A percentile compares a stretch with the other conserved stretches of the same genome.
These are phyloP conservation scores for Musa beccarii DNA, from an alignment of 176 grass and related monocot genomes.

Conservation along the genomic window DNA sequence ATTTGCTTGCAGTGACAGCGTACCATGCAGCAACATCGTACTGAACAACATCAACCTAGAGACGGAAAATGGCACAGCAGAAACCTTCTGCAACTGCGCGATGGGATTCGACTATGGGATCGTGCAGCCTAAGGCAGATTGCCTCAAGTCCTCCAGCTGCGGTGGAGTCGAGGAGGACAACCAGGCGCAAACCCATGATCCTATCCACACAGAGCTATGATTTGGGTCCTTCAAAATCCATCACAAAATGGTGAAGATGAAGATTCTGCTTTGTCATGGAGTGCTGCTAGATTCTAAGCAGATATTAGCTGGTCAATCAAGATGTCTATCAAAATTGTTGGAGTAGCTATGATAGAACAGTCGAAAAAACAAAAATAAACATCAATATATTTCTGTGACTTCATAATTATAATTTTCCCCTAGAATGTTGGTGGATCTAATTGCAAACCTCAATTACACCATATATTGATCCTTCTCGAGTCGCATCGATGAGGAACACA, in stretches of 20 bases:
- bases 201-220: background rate
- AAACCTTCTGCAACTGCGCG: constrained; percentile 77
- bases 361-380: too few relatives aligned
- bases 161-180: background rate
- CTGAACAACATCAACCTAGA: constrained; percentile 56
- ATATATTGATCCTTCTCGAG: too few relatives aligned
- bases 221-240: background rate
- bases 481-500: too few relatives aligned
- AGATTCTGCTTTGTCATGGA: too few relatives aligned
- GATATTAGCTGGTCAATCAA: too few relatives aligned
- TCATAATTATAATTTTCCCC: too few relatives aligned
- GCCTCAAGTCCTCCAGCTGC: constrained; percentile 48
- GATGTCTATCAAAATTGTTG: too few relatives aligned
- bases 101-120: constrained; percentile 48
- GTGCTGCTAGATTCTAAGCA: too few relatives aligned
- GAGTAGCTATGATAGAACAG: too few relatives aligned
- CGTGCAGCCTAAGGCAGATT: constrained; percentile 57
- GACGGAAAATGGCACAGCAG: constrained; percentile 31
- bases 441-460: too few relatives aligned
- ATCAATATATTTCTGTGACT: too few relatives aligned
- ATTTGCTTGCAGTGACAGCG: constrained; percentile 80
- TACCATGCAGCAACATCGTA: constrained; percentile 62
- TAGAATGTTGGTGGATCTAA: too few relatives aligned
- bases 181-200: background rate
- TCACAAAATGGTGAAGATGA: background rate